Evolutionary conservation across 805 yeast genomes (phyloP).

Genomic region (Teunomyces tritomae): DNA sequence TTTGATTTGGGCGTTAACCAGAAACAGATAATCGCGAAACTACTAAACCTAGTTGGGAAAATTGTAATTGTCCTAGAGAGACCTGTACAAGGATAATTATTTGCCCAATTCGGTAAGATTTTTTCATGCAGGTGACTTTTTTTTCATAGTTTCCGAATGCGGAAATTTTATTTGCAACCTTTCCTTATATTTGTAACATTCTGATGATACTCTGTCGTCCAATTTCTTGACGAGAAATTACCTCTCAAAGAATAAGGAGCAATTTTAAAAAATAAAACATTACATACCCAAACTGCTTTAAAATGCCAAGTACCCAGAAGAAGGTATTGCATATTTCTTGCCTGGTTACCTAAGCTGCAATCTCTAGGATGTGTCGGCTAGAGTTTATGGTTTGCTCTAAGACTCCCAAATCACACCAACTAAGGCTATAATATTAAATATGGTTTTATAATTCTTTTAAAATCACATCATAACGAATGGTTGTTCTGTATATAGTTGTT

Average conservation of each 20-base stretch:
- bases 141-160: neutral
- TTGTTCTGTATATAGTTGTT: too few species aligned
- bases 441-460: too few species aligned
- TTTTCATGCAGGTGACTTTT: neutral
- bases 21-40: constrained; percentile 2
- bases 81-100: neutral
- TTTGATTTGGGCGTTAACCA: constrained; percentile 1
- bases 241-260: neutral
- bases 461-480: too few species aligned
- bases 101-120: constrained; percentile 1
- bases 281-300: too few species aligned
- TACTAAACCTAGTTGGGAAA: constrained; percentile 2
- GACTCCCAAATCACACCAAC: too few species aligned
- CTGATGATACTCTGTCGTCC: neutral
- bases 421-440: too few species aligned
- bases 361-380: too few species aligned
- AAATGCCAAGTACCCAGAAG: too few species aligned
- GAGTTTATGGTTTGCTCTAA: too few species aligned
- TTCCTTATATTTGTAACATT: neutral
- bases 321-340: too few species aligned
- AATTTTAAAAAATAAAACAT: neutral
- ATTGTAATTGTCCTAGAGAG: neutral
- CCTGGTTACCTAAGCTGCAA: too few species aligned
- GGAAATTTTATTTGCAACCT: constrained; percentile 4
- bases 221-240: neutral